Base-by-base conservation (phyloP, 23 red algal genomes). In the Gracilaria domingensis region DNA sequence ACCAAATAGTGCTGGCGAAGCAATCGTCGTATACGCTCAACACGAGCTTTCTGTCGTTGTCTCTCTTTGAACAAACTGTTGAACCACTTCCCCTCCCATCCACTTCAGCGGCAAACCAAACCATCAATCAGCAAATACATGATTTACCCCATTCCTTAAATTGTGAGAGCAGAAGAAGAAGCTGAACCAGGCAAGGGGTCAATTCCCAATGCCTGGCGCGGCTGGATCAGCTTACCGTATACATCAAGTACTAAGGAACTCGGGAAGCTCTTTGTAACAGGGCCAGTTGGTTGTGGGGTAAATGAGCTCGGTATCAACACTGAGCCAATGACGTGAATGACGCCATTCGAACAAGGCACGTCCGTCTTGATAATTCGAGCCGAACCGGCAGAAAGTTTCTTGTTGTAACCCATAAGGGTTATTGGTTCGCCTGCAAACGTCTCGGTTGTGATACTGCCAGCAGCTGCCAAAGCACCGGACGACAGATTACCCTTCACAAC, bases 171-270 rank as follows among this genome's bases (percentile, higher is more conserved):
- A 2, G 64, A 69, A 37, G 64, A 69, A 1, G 64, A 69, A 18
- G 32, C 8, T 32, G 14, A 3, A 23, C 16, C 64, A 23, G 90
- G 90, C 66, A 86, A 30, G 14, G 91, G 74, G 75, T 94, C 91
- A 54, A 94, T 88, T 12, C 91, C 91, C 26, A 94, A 34, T 17
- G 91, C 91, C 83, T 94, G 83, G 18, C 91, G 81, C 32, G 91
- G 91, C 54, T 72, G 38, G 20, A 82, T 38, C 49, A 60, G 44
- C 40, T 81, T 87, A 12, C 35, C 74, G 56, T 88, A 88, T 8
- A 88, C 20, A 24, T 87, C 91, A 8, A 79, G 73, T 29, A 94
- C 82, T 47, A 83, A 75, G 21, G 90, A 93, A 33, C 35, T 64
- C 42, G 84, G 58, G 57, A 93, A 93, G 72, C 67, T 66, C 34